Conservation (phyloP, 2,329 filamentous ascomycete species). For the Ophiostoma sp. region DNA sequence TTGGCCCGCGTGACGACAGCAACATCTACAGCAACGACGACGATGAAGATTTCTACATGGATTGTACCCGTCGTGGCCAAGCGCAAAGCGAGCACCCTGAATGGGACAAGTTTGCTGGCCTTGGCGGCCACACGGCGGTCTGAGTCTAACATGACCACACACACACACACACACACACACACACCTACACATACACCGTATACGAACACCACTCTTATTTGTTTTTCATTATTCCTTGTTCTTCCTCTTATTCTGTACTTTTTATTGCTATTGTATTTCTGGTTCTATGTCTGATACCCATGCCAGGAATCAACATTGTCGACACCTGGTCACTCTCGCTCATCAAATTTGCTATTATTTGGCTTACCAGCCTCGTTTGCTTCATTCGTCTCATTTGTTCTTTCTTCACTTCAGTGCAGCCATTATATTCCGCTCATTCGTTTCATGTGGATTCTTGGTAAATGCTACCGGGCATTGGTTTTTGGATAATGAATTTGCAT, state of each 20-base stretch:
- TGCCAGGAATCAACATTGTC: slow-evolving; percentile 11
- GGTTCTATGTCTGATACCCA: slow-evolving; percentile 23
- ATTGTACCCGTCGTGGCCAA: background rate
- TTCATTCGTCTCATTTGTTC: background rate
- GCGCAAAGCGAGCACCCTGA: slow-evolving; percentile 30
- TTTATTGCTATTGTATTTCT: background rate
- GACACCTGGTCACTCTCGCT: slow-evolving; percentile 3
- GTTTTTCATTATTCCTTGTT: background rate
- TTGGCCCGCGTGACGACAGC: slow-evolving; percentile 21
- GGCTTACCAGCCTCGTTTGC: background rate
- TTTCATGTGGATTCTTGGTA: background rate
- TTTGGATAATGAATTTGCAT: background rate
- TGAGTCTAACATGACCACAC: background rate
- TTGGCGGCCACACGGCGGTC: slow-evolving; percentile 40
- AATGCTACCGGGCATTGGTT: background rate
- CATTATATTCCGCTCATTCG: background rate
- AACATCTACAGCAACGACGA: background rate
- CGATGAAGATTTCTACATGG: background rate
- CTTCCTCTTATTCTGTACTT: background rate
- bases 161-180: background rate
- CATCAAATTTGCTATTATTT: background rate
- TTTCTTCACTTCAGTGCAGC: background rate
- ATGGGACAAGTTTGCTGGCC: slow-evolving; percentile 44
- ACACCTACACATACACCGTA: background rate
- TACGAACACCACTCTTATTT: slow-evolving; percentile 1